Base-by-base conservation (phyloP, 768 basidiomycete species). In the Pleurotus tuber-regium region DNA sequence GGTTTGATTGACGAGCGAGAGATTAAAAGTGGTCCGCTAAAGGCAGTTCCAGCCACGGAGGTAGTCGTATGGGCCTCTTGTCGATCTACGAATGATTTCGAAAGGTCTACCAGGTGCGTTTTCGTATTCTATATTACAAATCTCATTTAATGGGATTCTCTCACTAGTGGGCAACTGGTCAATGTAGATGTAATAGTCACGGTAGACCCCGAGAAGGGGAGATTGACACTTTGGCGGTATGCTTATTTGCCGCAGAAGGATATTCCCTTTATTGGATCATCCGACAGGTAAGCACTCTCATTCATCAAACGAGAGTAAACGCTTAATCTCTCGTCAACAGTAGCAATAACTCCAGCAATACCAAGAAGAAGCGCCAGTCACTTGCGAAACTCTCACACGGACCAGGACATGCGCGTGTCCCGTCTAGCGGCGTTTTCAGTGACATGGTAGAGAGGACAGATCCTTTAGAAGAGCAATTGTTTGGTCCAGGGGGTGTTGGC, bases 211-310 rank as follows among this genome's bases (percentile, higher is more conserved):
- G 78, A 79, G 46, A 78, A 70, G 44, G 70, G 67, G 9, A 73
- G 72, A 40, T 57, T 90, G 2, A 78, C 84, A 1, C 65, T 90
- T 33, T 92, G 89, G 89, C 77, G 86, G 23, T 90, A 90, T 61
- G 77, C 74, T 0, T 86, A 84, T 58, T 65, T 85, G 53, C 80
- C 80, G 55, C 82, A 81, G 8, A 82, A 78, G 59, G 78, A 80
- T 53, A 69, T 73, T 1, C 81, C 79, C 2, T 61, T 72, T 14
- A 73, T 75, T 10, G 60, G 71, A 14, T 66, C 63, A 0, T 66
- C 64, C 36, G 49, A 63, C 25, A 59, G 57, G 18, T 47, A n/a
- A n/a, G n/a, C n/a, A n/a, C n/a, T n/a, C n/a, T 52, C 59, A 18
- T 63, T 64, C 3, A 70, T 71, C 36, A 80, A 75, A 55, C 69